phyloP scores from a whole-genome alignment of 345 rosid genomes.

The Syzygium grande region DNA sequence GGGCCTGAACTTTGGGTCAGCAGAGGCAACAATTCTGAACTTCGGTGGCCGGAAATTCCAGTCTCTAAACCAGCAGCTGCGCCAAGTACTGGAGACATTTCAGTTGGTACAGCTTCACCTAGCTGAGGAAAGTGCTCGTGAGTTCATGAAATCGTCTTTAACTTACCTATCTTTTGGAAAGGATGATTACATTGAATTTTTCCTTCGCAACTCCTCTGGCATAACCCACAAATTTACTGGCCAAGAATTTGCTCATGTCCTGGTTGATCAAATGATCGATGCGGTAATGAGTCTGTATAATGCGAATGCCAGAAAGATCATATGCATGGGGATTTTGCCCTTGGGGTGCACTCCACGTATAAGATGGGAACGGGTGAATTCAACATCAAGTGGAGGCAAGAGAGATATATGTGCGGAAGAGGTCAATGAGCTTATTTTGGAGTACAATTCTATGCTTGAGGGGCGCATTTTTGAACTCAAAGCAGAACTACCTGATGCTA shows the following conservation, averaged over 20 bases:
- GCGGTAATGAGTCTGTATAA: conserved; percentile 37
- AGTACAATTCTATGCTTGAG: conserved; percentile 37
- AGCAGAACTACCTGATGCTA: conserved; percentile 26
- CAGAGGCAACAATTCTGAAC: conserved; percentile 45
- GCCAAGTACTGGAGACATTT: conserved; percentile 51
- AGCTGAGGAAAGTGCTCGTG: conserved; percentile 10
- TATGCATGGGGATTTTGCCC: conserved; percentile 47
- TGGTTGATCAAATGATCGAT: conserved; percentile 41
- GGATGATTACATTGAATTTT: conserved; percentile 48
- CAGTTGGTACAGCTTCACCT: conserved; percentile 48
- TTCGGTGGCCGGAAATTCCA: conserved; percentile 27
- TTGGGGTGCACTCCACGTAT: conserved; percentile 51
- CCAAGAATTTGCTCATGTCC: conserved; percentile 31
- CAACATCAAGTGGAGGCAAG: background rate
- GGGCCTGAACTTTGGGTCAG: conserved; percentile 55
- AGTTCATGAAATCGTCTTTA: conserved; percentile 32
- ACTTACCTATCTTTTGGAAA: conserved; percentile 66
- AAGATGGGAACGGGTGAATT: conserved; percentile 28
- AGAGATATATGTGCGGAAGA: conserved; percentile 30
- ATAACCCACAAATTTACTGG: conserved; percentile 30
- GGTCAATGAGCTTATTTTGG: conserved; percentile 37
- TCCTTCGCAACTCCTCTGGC: conserved; percentile 37
- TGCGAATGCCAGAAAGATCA: conserved; percentile 35
- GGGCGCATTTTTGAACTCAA: conserved; percentile 27
- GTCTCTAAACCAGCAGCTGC: conserved; percentile 56